Evolutionary conservation across 768 basidiomycete genomes (phyloP), one percentile per base, ranked within the genome.

Genomic region (Termitomyces sp.): DNA sequence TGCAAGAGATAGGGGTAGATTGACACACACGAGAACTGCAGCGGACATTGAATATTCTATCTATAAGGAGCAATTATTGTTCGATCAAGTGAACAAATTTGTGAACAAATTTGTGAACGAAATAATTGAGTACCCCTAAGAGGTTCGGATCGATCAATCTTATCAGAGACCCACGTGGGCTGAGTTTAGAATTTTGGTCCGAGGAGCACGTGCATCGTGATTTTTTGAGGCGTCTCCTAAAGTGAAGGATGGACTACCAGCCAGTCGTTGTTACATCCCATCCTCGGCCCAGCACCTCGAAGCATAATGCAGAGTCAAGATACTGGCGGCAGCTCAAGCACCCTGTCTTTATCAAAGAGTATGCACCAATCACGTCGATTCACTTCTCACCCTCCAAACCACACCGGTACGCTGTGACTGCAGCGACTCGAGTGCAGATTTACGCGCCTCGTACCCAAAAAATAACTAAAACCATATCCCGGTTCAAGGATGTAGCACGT

Each of bases 361-460:
- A 96, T 69, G 93, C 94, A 0, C 94, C 95, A 16, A 87, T 99
- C 63, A 98, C 96, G 53, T 92, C 91, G 16, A 80, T 99, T 32
- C 92, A 98, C 69, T 98, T 98, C 72, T 85, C 92, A 1, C 85
- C 85, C 1, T 76, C 89, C 27, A 87, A 84, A 70, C 96, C 96
- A 5, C 94, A 99, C 69, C 80, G 90, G 67, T 98, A 95, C 77
- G 96, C 95, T 25, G 95, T 98, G 55, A 97, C 95, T 27, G 91
- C 95, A 2, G 94, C 93, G 0, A 90, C 95, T 1, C 80, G 95
- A 61, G 86, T 99, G 1, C 92, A 98, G 72, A 89, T 98, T 67
- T 98, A 98, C 73, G 92, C 94, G 3, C 94, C 95, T 14, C 87
- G 93, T 53, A 98, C 96, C 3, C 95, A 98, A 73, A 95, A 95